Evolutionary conservation across 768 basidiomycete genomes (phyloP), one percentile per base, ranked within the genome.

Genomic region (Daedalea quercina): DNA sequence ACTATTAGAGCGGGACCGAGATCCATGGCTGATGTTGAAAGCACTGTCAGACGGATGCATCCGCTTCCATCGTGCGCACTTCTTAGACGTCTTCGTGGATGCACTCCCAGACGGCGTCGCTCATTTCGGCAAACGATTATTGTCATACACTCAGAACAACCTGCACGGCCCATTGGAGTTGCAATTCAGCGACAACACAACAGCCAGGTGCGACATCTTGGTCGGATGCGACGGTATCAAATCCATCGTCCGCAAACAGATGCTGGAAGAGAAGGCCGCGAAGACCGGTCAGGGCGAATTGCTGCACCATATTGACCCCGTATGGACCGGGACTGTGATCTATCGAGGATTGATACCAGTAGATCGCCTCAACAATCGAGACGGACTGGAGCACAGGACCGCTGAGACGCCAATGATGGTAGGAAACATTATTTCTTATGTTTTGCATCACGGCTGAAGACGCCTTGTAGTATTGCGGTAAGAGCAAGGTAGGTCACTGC

Each of bases 51-150:
- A 63, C 50, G 60, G 61, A 1, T 63, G 60, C 40, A 74, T 75
- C 35, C 70, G 74, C 1, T 76, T 77, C 53, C 77, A 79, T 58
- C 68, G 78, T 13, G 76, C 76, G 6, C 69, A 73, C 40, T 78
- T 79, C 54, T 69, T 78, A 3, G 72, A 76, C 49, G 67, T 70
- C 13, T 66, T 76, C 43, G 73, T 74, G 9, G 52, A 60, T 19
- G 59, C 59, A 35, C 57, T 69, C 13, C 63, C 62, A 3, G 19
- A 48, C 1, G 61, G 58, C 12, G 58, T 61, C 8, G 59, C 65
- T 1, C 67, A 69, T 45, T 66, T 69, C 50, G 57, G 62, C 9
- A 70, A 69, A 49, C 64, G 68, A 1, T 60, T 68, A 9, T 19
- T 46, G 3, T 63, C 62, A 1, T 67, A 64, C 53, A 17, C 51